A percentile compares a stretch with the other conserved stretches of the same genome.
These are phyloP conservation scores for Parathielavia appendiculata DNA, from an alignment of 495 filamentous ascomycete species.

Conservation along the genomic window DNA sequence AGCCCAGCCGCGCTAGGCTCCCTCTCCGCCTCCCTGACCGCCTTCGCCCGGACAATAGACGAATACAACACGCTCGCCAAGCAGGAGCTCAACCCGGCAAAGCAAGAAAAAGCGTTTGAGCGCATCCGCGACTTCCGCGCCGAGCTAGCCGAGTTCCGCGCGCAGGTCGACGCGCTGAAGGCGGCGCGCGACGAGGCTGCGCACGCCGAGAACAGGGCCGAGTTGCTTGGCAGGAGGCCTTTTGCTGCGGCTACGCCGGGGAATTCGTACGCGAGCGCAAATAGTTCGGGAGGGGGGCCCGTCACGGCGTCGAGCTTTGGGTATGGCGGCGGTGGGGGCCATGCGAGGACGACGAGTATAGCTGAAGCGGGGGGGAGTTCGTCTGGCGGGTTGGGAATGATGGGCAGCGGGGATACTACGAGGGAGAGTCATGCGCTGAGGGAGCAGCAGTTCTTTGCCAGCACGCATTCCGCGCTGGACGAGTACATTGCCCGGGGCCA, in stretches of 20 bases:
- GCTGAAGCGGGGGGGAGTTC: constrained; percentile 23
- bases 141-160: constrained; percentile 73
- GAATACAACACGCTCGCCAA: constrained; percentile 83
- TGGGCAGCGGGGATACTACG: constrained; percentile 52
- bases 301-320: constrained; percentile 14
- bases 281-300: constrained; percentile 2
- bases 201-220: constrained; percentile 67
- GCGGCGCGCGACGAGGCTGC: constrained; percentile 67
- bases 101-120: constrained; percentile 85
- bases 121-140: constrained; percentile 78
- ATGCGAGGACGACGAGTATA: constrained; percentile 29
- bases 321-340: constrained; percentile 26
- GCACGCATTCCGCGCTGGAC: constrained; percentile 76
- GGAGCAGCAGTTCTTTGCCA: constrained; percentile 80
- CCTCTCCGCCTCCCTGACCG: constrained; percentile 74
- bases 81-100: constrained; percentile 77
- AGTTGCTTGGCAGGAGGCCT: constrained; percentile 85
- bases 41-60: constrained; percentile 86
- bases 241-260: constrained; percentile 85
- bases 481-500: constrained; percentile 89
- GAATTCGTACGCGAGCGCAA: constrained; percentile 79
- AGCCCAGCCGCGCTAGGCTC: constrained; percentile 40
- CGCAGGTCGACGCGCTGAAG: constrained; percentile 71
- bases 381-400: constrained; percentile 46
- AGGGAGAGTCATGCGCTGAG: constrained; percentile 81